Evolutionary conservation across 345 rosid genomes (phyloP).

Genomic region (Psidium friedrichsthalianum): DNA sequence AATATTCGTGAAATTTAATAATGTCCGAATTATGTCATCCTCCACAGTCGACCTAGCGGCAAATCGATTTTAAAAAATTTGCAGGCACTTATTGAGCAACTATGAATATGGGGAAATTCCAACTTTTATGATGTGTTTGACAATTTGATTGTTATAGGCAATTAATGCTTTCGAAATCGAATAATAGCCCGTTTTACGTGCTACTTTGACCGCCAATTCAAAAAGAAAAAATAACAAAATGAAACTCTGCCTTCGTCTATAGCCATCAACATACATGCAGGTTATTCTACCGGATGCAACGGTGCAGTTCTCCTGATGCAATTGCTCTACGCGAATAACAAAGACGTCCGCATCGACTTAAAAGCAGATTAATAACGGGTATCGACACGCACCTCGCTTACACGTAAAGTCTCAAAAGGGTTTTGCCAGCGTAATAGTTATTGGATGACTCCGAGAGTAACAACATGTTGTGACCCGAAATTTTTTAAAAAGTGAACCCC

Average conservation of each 20-base stretch:
- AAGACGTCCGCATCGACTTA: rapidly evolving
- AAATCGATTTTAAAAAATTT: neutral
- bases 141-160: neutral
- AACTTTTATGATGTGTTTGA: rapidly evolving
- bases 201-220: rapidly evolving
- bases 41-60: neutral
- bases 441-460: too few species aligned
- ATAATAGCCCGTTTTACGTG: neutral
- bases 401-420: too few species aligned
- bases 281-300: neutral
- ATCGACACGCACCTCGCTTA: too few species aligned
- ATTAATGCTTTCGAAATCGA: neutral
- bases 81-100: neutral
- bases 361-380: too few species aligned
- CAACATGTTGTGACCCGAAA: too few species aligned
- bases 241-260: rapidly evolving
- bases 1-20: neutral
- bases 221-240: neutral
- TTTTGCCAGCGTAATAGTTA: too few species aligned
- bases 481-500: too few species aligned
- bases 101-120: neutral
- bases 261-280: rapidly evolving
- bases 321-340: rapidly evolving
- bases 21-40: neutral
- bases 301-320: rapidly evolving